Base-by-base conservation (phyloP, 495 filamentous ascomycete species). In the Baudoinia panamericana region DNA sequence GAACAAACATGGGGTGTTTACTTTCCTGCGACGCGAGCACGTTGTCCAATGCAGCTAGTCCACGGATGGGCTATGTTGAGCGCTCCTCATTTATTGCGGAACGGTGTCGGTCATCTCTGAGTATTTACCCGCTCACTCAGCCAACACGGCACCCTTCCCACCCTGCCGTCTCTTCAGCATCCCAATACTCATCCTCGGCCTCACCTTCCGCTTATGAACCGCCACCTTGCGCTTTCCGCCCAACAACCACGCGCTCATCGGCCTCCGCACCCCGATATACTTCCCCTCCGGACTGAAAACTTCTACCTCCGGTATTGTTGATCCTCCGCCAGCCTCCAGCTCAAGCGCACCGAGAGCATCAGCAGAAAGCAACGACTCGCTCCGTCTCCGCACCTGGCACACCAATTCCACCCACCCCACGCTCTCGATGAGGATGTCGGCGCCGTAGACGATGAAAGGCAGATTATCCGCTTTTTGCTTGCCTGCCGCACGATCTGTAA, bases 341-440 rank as follows among this genome's bases (percentile, higher is more conserved):
- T 29, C 46, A 16, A 30, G 3, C 20, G 15, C 34, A 24, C 30
- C 35, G 11, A 36, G 17, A 5, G 45, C 39, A 21, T 54, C 41
- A 12, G 9, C 17, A 19, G 40, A 29, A 3, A 35, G 22, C 9
- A 28, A 26, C 1, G 26, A 19, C 30, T 39, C 22, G 12, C 8
- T 10, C 4, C 39, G 41, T 18, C 68, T 70, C 17, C 87, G 74
- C 6, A 90, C 70, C 59, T 96, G 87, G 11, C 78, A 75, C 5
- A 73, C 78, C 15, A 99, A 58, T 57, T 99, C 90, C 6, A 99
- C 69, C 88, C 92, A 99, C 2, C 90, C 90, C 28, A 77, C 76
- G 15, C 88, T 83, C 50, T 94, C 85, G 25, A 99, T 76, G 6
- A 99, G 63, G 26, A 99, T 73, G 56, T 99, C 90, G 0, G 79